Conservation (phyloP, 2,329 filamentous ascomycete genomes). For the Raffaelea ambrosiae region DNA sequence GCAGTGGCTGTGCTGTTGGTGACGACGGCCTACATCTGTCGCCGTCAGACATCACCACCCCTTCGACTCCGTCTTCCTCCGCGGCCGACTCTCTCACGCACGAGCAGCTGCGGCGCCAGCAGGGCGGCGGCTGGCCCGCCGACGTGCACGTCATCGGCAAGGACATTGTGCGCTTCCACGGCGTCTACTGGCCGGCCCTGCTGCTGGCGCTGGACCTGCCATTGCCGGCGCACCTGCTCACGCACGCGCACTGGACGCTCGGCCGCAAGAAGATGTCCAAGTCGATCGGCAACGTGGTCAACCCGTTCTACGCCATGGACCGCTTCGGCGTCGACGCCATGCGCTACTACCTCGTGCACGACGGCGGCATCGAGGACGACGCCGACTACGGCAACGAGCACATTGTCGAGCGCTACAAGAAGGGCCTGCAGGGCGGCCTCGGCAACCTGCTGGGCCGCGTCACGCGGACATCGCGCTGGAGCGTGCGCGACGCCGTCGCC, state of each 20-base stretch:
- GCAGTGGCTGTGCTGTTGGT: background rate
- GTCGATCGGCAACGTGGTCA: conserved; percentile 87
- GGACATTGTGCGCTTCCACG: conserved; percentile 93
- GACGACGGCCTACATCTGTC: background rate
- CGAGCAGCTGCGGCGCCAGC: conserved; percentile 25
- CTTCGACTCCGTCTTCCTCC: background rate
- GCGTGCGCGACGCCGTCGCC: conserved; percentile 50
- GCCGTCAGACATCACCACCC: no score
- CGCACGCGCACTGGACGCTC: conserved; percentile 94
- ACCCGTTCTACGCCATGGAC: conserved; percentile 84
- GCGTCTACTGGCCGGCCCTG: conserved; percentile 96
- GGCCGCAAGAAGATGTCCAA: conserved; percentile 94
- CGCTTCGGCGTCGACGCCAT: conserved; percentile 81
- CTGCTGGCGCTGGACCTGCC: conserved; percentile 80
- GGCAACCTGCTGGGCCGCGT: conserved; percentile 75
- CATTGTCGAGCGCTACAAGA: conserved; percentile 71
- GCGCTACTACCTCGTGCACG: conserved; percentile 79
- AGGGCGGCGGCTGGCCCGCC: conserved; percentile 70
- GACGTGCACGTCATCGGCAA: conserved; percentile 92
- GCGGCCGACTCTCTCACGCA: conserved; percentile 22
- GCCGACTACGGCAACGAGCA: conserved; percentile 75
- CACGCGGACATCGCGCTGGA: conserved; percentile 61
- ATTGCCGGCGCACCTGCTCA: conserved; percentile 69
- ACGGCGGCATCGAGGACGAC: conserved; percentile 70
- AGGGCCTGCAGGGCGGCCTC: conserved; percentile 64